A percentile compares a stretch with the other conserved stretches of the same genome.
Evolutionary conservation across 805 yeast species (phyloP).

Genomic region (Zygoascus flipseniorum): DNA sequence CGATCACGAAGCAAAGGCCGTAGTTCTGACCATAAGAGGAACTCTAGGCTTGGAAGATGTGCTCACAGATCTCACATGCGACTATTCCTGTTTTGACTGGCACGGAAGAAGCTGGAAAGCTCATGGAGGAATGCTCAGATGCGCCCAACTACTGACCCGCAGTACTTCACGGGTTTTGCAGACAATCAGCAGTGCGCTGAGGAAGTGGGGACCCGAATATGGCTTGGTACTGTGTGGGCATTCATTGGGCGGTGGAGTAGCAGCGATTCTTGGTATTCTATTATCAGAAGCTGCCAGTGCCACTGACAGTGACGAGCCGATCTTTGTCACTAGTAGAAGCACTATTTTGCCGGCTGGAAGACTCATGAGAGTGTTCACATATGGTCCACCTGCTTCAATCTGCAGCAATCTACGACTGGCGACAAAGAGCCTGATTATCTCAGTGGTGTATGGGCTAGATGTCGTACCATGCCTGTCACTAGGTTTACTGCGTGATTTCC

Average conservation of each 20-base stretch:
- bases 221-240: conserved; percentile 29
- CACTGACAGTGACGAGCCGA: neutral
- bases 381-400: conserved; percentile 28
- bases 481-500: conserved; percentile 26
- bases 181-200: conserved; percentile 21
- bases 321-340: conserved; percentile 18
- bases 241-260: conserved; percentile 30
- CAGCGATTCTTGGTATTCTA: conserved; percentile 24
- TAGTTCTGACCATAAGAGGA: conserved; percentile 28
- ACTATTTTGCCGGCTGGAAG: conserved; percentile 23
- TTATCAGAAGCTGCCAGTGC: conserved; percentile 13
- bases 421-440: conserved; percentile 21
- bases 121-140: conserved; percentile 27
- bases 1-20: conserved; percentile 25
- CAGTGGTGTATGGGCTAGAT: conserved; percentile 27
- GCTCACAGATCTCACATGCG: conserved; percentile 27
- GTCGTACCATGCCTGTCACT: conserved; percentile 28
- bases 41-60: conserved; percentile 28
- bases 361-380: conserved; percentile 24
- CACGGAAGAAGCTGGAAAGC: conserved; percentile 22
- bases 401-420: conserved; percentile 19
- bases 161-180: conserved; percentile 20
- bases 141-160: conserved; percentile 21
- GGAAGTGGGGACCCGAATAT: conserved; percentile 22
- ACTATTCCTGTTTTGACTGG: conserved; percentile 25